Percentiles rank a stretch among this genome's conserved stretches.
Conservation (phyloP, 2,329 filamentous ascomycete genomes). For the Aschersonia sp. region DNA sequence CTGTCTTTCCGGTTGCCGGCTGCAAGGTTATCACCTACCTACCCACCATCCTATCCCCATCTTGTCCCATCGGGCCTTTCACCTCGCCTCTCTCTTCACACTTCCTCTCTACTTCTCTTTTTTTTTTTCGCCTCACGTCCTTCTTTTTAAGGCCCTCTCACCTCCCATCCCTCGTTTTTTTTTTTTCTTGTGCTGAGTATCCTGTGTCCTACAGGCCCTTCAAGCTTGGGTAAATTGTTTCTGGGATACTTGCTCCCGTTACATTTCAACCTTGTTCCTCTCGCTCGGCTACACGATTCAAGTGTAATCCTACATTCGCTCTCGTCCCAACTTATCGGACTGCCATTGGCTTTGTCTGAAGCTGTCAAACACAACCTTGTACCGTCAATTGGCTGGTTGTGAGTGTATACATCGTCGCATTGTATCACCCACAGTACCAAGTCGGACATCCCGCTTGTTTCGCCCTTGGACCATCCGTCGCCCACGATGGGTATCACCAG, state of each 20-base stretch:
- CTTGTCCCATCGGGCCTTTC: neutral
- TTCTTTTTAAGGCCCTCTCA: neutral
- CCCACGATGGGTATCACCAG: conserved; percentile 42
- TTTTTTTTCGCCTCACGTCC: neutral
- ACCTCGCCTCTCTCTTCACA: neutral
- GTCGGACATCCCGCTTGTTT: neutral
- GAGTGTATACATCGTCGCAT: too few relatives aligned
- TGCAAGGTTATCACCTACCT: neutral
- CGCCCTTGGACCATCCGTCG: neutral
- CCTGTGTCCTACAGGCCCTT: neutral
- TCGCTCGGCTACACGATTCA: neutral
- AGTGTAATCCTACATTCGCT: neutral
- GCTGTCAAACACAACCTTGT: neutral
- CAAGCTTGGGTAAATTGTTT: neutral
- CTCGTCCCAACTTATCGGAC: neutral
- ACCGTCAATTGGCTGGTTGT: neutral
- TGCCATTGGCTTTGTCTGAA: neutral
- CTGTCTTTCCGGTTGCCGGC: neutral
- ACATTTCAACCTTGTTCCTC: neutral
- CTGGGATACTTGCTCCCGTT: neutral
- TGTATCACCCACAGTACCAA: too few relatives aligned
- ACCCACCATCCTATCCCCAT: neutral
- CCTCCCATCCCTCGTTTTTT: neutral
- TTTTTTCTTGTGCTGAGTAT: neutral
- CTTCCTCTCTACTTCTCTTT: neutral